These are phyloP conservation scores for Geranomyces michiganensis DNA, from an alignment of 192 early-diverging fungal species.

Conservation along the genomic window DNA sequence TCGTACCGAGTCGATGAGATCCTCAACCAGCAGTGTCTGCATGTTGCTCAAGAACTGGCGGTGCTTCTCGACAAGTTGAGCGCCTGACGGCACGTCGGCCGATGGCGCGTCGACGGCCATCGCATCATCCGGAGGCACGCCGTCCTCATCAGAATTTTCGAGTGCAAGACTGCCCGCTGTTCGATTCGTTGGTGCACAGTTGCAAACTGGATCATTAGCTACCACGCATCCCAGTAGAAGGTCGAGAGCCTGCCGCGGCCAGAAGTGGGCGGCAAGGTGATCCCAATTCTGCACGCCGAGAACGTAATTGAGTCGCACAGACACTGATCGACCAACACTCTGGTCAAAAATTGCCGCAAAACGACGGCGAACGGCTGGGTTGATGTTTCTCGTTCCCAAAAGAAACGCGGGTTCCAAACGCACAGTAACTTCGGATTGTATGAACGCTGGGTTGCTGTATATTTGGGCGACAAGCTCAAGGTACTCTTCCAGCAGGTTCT, in stretches of 20 bases:
- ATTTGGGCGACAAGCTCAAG: slow-evolving; percentile 89
- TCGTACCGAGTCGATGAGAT: slow-evolving; percentile 44
- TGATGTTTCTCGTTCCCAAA: slow-evolving; percentile 79
- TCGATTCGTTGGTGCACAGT: slow-evolving; percentile 20
- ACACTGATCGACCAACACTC: slow-evolving; percentile 61
- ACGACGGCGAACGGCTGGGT: slow-evolving; percentile 75
- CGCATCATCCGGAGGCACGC: neutral
- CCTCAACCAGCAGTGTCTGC: slow-evolving; percentile 45
- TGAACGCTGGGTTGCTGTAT: slow-evolving; percentile 81
- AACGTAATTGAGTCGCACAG: slow-evolving; percentile 82
- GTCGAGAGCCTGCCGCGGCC: slow-evolving; percentile 91
- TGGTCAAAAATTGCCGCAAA: slow-evolving; percentile 72
- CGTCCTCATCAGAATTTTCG: neutral
- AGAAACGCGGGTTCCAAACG: slow-evolving; percentile 94
- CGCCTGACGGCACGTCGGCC: slow-evolving; percentile 13
- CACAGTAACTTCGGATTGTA: slow-evolving; percentile 88
- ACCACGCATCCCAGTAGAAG: slow-evolving; percentile 71
- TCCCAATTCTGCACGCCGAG: slow-evolving; percentile 97
- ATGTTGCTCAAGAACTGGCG: slow-evolving; percentile 65
- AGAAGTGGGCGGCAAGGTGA: slow-evolving; percentile 78
- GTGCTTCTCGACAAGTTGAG: slow-evolving; percentile 51
- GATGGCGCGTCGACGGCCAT: neutral
- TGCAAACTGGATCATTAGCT: neutral
- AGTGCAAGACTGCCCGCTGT: slow-evolving; percentile 17
- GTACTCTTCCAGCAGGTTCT: slow-evolving; percentile 78